phyloP scores from a whole-genome alignment of 192 early-diverging fungal species.

The Umbelopsis sp. region DNA sequence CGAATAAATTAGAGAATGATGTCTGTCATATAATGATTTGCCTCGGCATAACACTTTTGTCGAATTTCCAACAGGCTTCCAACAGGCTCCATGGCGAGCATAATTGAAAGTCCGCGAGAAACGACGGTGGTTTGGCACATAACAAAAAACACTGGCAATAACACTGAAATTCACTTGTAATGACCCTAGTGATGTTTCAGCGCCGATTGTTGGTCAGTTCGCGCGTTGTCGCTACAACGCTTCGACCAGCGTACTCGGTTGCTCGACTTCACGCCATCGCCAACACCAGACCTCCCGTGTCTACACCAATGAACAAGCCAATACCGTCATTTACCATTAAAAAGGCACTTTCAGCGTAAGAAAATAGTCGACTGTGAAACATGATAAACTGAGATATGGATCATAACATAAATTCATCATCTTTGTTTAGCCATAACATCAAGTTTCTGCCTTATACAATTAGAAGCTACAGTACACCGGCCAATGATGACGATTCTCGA shows the following conservation, averaged over 20 bases:
- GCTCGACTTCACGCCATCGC: constrained; percentile 7
- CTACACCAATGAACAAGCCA: background rate
- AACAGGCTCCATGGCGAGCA: too few species aligned
- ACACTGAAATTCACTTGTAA: background rate
- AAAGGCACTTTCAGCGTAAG: too few species aligned
- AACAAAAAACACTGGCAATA: background rate
- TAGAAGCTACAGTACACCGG: background rate
- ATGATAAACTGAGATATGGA: too few species aligned
- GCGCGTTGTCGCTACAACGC: background rate
- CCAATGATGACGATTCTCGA: background rate
- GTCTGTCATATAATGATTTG: too few species aligned
- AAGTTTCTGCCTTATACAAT: background rate
- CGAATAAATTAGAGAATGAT: too few species aligned
- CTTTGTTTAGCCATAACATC: background rate
- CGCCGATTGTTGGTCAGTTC: background rate
- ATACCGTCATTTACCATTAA: background rate
- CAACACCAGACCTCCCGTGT: background rate
- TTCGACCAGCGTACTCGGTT: constrained; percentile 12
- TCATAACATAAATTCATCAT: background rate
- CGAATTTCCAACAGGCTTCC: background rate
- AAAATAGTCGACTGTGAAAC: too few species aligned
- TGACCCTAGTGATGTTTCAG: constrained; percentile 4
- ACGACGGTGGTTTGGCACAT: background rate
- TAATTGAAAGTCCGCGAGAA: constrained; percentile 6
- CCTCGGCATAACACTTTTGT: background rate